Evolutionary conservation across 768 basidiomycete genomes (phyloP).

Genomic region (Cyclocybe aegerita): DNA sequence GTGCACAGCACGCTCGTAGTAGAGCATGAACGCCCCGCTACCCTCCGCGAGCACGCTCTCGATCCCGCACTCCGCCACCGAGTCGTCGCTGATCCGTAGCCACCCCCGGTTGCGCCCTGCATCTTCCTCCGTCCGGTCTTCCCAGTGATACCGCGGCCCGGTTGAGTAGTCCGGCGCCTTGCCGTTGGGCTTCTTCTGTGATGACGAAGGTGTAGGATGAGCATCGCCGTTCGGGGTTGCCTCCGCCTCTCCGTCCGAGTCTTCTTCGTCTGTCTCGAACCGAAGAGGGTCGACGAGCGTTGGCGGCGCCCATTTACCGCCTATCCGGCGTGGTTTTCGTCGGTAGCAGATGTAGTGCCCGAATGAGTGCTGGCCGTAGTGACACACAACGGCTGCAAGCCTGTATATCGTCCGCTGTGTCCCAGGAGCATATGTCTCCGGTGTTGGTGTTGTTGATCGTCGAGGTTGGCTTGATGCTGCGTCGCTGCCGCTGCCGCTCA

Average conservation of each 20-base stretch:
- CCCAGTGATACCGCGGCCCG: slow-evolving; percentile 50
- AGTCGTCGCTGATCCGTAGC: slow-evolving; percentile 87
- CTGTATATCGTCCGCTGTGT: slow-evolving; percentile 76
- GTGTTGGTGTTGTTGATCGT: slow-evolving; percentile 56
- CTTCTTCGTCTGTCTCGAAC: slow-evolving; percentile 21
- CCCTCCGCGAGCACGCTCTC: slow-evolving; percentile 75
- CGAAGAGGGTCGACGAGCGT: slow-evolving; percentile 29
- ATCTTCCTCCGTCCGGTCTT: slow-evolving; percentile 42
- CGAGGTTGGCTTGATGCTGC: slow-evolving; percentile 20
- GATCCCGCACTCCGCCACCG: slow-evolving; percentile 73
- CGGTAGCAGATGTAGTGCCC: slow-evolving; percentile 95
- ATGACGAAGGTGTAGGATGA: not conserved
- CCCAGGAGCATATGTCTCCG: slow-evolving; percentile 42
- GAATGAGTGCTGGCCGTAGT: slow-evolving; percentile 89
- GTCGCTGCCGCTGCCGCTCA: not conserved
- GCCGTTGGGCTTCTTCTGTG: not conserved
- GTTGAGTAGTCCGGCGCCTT: not conserved
- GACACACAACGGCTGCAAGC: slow-evolving; percentile 83
- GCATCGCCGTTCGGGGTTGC: not conserved
- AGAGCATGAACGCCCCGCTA: slow-evolving; percentile 86
- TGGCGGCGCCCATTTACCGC: slow-evolving; percentile 38
- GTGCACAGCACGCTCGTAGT: slow-evolving; percentile 72
- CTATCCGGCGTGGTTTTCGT: slow-evolving; percentile 65
- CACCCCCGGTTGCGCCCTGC: slow-evolving; percentile 64
- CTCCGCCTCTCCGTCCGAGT: slow-evolving; percentile 18